Conservation (phyloP, 257 asterid species). For the Buddleja alternifolia region DNA sequence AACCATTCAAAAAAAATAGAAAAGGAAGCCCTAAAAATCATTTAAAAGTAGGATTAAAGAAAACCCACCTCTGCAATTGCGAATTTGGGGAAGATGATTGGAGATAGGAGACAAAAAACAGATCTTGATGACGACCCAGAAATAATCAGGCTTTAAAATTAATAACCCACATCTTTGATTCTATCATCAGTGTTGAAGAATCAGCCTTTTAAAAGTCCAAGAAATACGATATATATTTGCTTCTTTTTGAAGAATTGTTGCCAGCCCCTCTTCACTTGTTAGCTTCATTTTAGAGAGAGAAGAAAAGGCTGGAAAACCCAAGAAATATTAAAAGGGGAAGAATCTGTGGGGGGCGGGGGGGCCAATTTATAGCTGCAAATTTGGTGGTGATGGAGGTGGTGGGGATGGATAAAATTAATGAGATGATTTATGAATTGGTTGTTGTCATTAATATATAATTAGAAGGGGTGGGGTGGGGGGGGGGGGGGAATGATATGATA, state of each 20-base stretch:
- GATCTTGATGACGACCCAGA: conserved; percentile 61
- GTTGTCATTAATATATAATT: conserved; percentile 40
- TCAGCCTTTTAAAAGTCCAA: conserved; percentile 26
- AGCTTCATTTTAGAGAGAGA: conserved; percentile 48
- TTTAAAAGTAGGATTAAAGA: conserved; percentile 17
- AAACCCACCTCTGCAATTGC: conserved; percentile 32
- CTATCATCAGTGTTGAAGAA: conserved; percentile 37
- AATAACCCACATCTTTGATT: conserved; percentile 40
- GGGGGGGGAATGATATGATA: too few species aligned
- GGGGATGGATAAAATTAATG: conserved; percentile 48
- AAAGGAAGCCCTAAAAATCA: not conserved
- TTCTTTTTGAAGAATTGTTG: conserved; percentile 35
- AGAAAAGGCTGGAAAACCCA: conserved; percentile 28
- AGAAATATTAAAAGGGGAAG: conserved; percentile 25
- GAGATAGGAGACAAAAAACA: conserved; percentile 33
- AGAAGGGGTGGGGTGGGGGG: conserved; percentile 28
- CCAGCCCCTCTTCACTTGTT: conserved; percentile 49
- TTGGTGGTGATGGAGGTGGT: conserved; percentile 59
- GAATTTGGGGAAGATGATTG: conserved; percentile 41
- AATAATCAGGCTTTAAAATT: conserved; percentile 37
- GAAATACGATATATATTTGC: conserved; percentile 23
- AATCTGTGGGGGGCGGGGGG: conserved; percentile 69
- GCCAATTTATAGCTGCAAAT: conserved; percentile 55
- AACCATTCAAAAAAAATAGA: conserved; percentile 11
- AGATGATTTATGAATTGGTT: conserved; percentile 39